These are phyloP conservation scores for Phytopythium aichiense DNA, from an alignment of 352 stramenopile genomes.

Conservation along the genomic window DNA sequence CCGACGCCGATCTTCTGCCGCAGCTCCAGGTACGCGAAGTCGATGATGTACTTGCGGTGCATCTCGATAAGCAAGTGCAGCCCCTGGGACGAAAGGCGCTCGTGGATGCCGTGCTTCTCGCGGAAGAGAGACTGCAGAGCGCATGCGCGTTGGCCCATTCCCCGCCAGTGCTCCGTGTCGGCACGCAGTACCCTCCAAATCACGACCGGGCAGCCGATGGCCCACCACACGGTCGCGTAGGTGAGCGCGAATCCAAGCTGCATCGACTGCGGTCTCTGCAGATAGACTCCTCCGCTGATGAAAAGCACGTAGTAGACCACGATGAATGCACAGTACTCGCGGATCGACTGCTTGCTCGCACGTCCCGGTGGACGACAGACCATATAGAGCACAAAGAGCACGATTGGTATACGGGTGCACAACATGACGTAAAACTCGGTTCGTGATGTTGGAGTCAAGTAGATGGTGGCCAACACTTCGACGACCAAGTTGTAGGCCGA, in stretches of 20 bases:
- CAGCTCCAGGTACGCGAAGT: slow-evolving; percentile 70
- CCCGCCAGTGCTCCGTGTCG: slow-evolving; percentile 53
- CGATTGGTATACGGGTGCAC: slow-evolving; percentile 9
- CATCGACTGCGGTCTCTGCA: not conserved
- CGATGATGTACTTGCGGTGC: slow-evolving; percentile 68
- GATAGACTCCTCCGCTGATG: slow-evolving; percentile 18
- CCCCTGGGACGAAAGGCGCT: slow-evolving; percentile 32
- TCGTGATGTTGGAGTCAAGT: slow-evolving; percentile 4
- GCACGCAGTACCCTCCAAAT: slow-evolving; percentile 35
- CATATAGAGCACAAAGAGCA: slow-evolving; percentile 21
- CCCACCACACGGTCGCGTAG: slow-evolving; percentile 25
- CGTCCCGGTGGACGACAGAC: slow-evolving; percentile 17
- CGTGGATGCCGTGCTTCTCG: slow-evolving; percentile 22
- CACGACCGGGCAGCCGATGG: slow-evolving; percentile 15
- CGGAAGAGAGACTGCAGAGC: slow-evolving; percentile 21
- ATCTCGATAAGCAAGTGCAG: slow-evolving; percentile 71
- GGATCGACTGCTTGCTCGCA: slow-evolving; percentile 20
- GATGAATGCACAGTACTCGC: slow-evolving; percentile 34
- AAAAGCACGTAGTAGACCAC: slow-evolving; percentile 34
- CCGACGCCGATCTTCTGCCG: slow-evolving; percentile 46
- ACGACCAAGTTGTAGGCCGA: slow-evolving; percentile 26
- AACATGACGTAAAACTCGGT: slow-evolving; percentile 21
- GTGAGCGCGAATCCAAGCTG: slow-evolving; percentile 21
- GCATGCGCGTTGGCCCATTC: slow-evolving; percentile 22
- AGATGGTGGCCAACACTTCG: slow-evolving; percentile 15